Conservation (phyloP, 2,329 filamentous ascomycete species). For the Penicillium sumatraense region DNA sequence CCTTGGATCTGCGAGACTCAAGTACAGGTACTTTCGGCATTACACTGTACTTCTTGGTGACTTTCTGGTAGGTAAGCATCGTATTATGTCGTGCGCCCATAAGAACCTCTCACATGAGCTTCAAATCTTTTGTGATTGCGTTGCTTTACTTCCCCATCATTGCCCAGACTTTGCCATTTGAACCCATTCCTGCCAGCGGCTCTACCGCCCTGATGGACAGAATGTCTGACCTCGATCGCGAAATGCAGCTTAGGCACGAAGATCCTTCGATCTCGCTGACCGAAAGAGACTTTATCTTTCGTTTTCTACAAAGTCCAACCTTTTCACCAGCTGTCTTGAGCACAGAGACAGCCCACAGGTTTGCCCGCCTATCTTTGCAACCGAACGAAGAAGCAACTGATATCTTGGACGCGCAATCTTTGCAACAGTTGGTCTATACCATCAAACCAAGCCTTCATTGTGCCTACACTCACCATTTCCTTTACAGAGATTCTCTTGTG, state of each 20-base stretch:
- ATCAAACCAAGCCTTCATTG: neutral
- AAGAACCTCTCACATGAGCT: neutral
- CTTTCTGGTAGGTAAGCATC: neutral
- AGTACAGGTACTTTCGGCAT: neutral
- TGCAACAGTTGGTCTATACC: neutral
- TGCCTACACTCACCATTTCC: neutral
- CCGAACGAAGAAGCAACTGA: neutral
- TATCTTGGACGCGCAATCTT: neutral
- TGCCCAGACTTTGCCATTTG: neutral
- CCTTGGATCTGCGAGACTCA: constrained; percentile 2
- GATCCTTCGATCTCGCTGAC: neutral
- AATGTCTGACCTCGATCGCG: neutral
- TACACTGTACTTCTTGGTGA: neutral
- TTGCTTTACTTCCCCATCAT: neutral
- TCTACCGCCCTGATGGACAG: neutral
- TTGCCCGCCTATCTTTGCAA: neutral
- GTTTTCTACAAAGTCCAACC: neutral
- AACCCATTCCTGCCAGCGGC: neutral
- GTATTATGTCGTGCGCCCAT: neutral
- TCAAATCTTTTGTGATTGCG: neutral
- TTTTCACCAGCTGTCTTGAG: neutral
- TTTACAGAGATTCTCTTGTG: neutral
- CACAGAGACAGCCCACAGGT: neutral
- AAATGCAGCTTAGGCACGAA: neutral
- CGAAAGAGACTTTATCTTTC: neutral